These are phyloP conservation scores for Pyrenochaeta sp. DNA, from an alignment of 2,329 filamentous ascomycete genomes.

Conservation along the genomic window DNA sequence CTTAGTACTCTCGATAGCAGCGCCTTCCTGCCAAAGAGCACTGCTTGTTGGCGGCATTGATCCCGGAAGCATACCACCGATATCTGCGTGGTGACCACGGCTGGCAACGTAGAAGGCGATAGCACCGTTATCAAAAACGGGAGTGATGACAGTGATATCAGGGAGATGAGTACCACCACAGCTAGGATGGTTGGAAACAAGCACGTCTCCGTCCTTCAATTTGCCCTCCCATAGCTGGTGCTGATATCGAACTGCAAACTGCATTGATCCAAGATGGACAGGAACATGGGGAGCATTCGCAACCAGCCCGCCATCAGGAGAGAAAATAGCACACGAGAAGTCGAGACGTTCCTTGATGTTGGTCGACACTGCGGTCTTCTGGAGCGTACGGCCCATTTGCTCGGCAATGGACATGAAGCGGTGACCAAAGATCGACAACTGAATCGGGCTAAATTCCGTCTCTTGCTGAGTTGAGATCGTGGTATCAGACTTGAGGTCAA, in stretches of 20 bases:
- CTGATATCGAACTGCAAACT: conserved; percentile 51
- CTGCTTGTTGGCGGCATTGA: too few species aligned
- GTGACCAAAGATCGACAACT: conserved; percentile 63
- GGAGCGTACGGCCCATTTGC: conserved; percentile 65
- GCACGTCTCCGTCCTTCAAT: conserved; percentile 48
- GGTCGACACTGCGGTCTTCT: conserved; percentile 63
- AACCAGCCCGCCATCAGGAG: conserved; percentile 51
- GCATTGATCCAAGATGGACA: conserved; percentile 54
- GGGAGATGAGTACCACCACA: conserved; percentile 53
- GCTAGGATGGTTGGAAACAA: conserved; percentile 52
- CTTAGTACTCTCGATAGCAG: too few species aligned
- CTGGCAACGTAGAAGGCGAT: conserved; percentile 36
- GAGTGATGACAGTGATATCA: conserved; percentile 53
- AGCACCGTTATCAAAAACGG: conserved; percentile 46
- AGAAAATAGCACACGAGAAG: conserved; percentile 55
- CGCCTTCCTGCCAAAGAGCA: too few species aligned
- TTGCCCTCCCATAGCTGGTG: conserved; percentile 43
- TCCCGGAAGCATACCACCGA: too few species aligned
- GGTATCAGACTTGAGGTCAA: not conserved
- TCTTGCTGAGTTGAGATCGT: not conserved
- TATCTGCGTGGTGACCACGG: conserved; percentile 45
- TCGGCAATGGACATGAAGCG: conserved; percentile 67
- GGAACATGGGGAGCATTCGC: conserved; percentile 54
- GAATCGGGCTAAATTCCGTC: conserved; percentile 55
- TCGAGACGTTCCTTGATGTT: conserved; percentile 56